Conservation (phyloP, 805 yeast species). For the Yarrowia yakushimensis region DNA sequence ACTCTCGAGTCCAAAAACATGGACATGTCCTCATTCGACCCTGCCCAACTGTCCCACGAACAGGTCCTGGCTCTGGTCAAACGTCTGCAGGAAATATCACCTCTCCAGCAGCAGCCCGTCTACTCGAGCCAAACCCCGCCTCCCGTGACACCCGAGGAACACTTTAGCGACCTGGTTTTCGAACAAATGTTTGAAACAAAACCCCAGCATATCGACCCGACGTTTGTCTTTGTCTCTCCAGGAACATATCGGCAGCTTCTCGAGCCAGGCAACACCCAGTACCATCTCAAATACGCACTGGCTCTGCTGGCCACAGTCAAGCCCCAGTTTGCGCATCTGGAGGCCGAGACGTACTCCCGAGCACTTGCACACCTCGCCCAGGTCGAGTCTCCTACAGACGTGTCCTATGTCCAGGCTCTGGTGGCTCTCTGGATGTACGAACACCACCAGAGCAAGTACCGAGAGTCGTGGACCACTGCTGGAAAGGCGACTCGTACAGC, state of each 20-base stretch:
- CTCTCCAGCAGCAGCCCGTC: background rate
- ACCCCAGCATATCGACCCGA: conserved; percentile 6
- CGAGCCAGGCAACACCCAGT: conserved; percentile 1
- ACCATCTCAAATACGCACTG: conserved; percentile 5
- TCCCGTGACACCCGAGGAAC: conserved; percentile 1
- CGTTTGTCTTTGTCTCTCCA: conserved; percentile 9
- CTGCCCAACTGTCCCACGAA: background rate
- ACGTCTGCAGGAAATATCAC: background rate
- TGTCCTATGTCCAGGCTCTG: background rate
- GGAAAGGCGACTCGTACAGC: conserved; percentile 1
- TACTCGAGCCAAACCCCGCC: background rate
- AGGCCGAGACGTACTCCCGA: background rate
- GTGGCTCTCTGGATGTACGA: conserved; percentile 4
- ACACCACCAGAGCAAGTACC: background rate
- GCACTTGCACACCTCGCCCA: background rate
- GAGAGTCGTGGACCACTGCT: conserved; percentile 2
- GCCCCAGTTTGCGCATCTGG: background rate
- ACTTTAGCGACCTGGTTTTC: background rate
- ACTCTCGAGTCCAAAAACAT: background rate
- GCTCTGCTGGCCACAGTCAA: conserved; percentile 1
- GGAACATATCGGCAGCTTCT: background rate
- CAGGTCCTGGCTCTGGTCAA: background rate
- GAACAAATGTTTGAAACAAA: background rate
- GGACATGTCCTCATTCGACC: conserved; percentile 12
- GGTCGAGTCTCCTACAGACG: conserved; percentile 1